These are phyloP conservation scores for Fallopia convolvulus DNA, from an alignment of 148 eudicot species.

Conservation along the genomic window DNA sequence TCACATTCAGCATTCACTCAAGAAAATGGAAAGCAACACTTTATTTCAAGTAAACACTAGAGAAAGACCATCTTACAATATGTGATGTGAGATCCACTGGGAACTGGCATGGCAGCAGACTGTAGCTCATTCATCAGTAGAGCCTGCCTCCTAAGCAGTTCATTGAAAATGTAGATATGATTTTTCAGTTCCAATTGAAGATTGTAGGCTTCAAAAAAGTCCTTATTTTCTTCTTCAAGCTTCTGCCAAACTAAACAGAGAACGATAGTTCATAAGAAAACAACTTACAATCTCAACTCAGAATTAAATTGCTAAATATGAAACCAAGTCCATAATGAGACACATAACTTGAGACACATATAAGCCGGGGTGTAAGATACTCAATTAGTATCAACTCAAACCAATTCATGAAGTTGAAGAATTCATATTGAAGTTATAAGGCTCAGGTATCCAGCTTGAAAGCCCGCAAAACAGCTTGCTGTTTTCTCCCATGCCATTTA, in stretches of 20 bases:
- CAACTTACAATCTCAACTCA: background rate
- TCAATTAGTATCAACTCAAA: background rate
- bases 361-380: background rate
- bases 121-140: constrained; percentile 9
- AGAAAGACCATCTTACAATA: constrained; percentile 1
- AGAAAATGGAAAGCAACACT: background rate
- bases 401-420: background rate
- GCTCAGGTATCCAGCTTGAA: background rate
- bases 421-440: background rate
- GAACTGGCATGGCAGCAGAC: background rate
- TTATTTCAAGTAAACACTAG: background rate
- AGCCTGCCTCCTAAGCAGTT: constrained; percentile 15
- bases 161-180: constrained; percentile 12
- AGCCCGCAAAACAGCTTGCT: background rate
- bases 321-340: background rate
- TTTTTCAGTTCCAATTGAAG: constrained; percentile 11
- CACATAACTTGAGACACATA: background rate
- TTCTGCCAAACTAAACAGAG: constrained; percentile 12
- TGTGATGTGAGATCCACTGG: constrained; percentile 10
- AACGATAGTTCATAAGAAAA: background rate
- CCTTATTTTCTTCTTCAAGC: constrained; percentile 14
- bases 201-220: constrained; percentile 14
- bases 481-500: background rate
- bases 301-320: background rate
- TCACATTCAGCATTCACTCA: background rate